phyloP scores from a whole-genome alignment of 192 early-diverging fungal genomes.

The Dissophora globulifera region DNA sequence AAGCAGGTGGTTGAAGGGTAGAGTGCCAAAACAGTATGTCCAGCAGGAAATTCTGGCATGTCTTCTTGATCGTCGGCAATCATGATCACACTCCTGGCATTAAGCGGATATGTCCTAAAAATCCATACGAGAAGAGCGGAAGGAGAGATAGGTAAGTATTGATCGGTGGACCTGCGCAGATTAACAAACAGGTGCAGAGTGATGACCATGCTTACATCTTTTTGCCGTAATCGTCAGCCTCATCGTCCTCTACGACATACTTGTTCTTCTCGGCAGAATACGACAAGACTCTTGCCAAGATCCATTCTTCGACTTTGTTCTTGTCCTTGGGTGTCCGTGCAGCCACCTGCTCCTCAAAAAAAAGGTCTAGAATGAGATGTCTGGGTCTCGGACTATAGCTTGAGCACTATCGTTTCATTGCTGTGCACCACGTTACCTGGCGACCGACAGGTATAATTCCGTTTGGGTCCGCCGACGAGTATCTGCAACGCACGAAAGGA shows the following conservation, averaged over 20 bases:
- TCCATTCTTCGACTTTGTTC: conserved; percentile 66
- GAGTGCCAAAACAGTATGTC: conserved; percentile 59
- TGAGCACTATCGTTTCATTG: too few relatives aligned
- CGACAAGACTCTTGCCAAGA: conserved; percentile 57
- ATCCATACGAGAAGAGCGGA: conserved; percentile 1
- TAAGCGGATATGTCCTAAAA: conserved; percentile 58
- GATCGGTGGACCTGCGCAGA: too few relatives aligned
- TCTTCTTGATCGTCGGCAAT: conserved; percentile 58
- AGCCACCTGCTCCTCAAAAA: conserved; percentile 49
- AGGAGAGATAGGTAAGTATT: too few relatives aligned
- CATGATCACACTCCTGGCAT: conserved; percentile 55
- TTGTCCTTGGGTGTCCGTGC: conserved; percentile 63
- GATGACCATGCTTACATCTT: conserved; percentile 49
- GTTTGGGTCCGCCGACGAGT: conserved; percentile 33
- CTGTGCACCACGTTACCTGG: too few relatives aligned
- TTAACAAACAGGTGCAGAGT: not conserved
- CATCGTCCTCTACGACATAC: conserved; percentile 68
- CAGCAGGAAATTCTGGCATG: conserved; percentile 52
- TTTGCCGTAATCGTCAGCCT: conserved; percentile 61
- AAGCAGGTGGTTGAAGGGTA: conserved; percentile 69
- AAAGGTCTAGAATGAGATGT: too few relatives aligned
- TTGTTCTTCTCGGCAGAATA: conserved; percentile 61
- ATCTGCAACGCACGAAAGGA: too few relatives aligned
- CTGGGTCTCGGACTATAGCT: too few relatives aligned
- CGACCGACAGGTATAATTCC: conserved; percentile 49